Evolutionary conservation across 495 filamentous ascomycete genomes (phyloP).

Genomic region (Staphylotrichum longicolle): DNA sequence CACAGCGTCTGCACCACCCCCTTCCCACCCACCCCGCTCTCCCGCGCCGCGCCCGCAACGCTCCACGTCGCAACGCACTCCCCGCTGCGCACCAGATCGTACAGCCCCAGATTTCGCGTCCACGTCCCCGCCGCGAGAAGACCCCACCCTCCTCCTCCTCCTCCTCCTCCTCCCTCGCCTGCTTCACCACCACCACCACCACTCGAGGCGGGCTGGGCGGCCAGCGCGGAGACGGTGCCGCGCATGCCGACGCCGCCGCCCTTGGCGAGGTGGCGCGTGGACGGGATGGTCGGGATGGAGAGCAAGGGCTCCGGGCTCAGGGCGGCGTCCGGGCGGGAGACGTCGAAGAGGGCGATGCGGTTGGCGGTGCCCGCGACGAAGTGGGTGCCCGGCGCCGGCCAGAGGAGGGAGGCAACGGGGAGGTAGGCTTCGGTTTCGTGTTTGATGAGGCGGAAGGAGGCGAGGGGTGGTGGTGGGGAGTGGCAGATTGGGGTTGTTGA

Average conservation of each 20-base stretch:
- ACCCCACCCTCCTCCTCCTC: constrained; percentile 18
- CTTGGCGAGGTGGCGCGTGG: constrained; percentile 66
- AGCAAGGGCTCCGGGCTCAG: constrained; percentile 51
- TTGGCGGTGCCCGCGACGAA: constrained; percentile 74
- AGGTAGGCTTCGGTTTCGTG: constrained; percentile 76
- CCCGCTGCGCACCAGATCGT: constrained; percentile 65
- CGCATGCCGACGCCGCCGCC: constrained; percentile 77
- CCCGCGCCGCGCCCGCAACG: constrained; percentile 41
- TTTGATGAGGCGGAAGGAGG: constrained; percentile 69
- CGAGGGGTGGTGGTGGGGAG: constrained; percentile 46
- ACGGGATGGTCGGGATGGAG: constrained; percentile 68
- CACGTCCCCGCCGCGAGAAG: constrained; percentile 83
- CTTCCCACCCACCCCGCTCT: constrained; percentile 51
- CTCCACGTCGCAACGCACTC: constrained; percentile 67
- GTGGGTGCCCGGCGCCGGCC: constrained; percentile 55
- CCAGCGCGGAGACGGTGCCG: constrained; percentile 72
- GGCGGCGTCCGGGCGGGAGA: constrained; percentile 58
- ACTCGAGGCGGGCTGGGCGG: constrained; percentile 27
- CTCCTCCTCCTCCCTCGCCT: neutral
- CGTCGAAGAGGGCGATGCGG: constrained; percentile 74
- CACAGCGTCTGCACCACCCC: constrained; percentile 75
- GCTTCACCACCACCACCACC: too few species aligned
- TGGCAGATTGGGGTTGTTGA: constrained; percentile 35
- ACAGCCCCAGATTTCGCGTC: constrained; percentile 71
- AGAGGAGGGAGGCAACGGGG: constrained; percentile 71